Base-by-base conservation (phyloP, 202 grass and related monocot genomes). In the Setaria italica region DNA sequence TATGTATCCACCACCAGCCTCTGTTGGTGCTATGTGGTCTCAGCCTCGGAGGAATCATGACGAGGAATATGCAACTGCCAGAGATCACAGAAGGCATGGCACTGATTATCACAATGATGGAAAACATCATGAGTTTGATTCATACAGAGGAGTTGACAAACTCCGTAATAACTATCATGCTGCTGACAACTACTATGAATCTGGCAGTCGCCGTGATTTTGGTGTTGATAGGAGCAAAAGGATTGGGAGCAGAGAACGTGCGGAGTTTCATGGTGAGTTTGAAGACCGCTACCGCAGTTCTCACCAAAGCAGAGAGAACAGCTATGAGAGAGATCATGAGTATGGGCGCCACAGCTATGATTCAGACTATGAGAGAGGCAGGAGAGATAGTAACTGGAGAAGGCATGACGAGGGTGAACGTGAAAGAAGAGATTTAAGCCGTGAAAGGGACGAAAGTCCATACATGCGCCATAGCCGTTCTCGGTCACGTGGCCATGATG, bases 1-100 rank as follows among this genome's bases (percentile, higher is more conserved):
- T 84, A 68, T 94, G 79, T 94, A 94, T 88, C 88, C 78, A 77
- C 90, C 84, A 51, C 88, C 86, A 83, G 82, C 88, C 35, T 60
- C 88, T 91, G 83, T 49, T 79, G 84, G 81, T 51, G 84, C 74
- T 57, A 89, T 91, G 75, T 97, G 90, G 94, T 77, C 92, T 92
- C 90, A 96, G n/a, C 88, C 82, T 84, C 87, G 87, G 90, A 94
- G 95, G 89, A 92, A 84, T 85, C 91, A 88, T 62, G 89, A 92
- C 41, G 93, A 94, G 35, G 92, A 91, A 84, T 91, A 90, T 87
- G 81, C 87, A 76, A 48, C 87, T 46, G 21, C 82, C 57, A 97
- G 89, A 84, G 88, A 94, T 70, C 90, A 90, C 25, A 94, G 89
- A 91, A 99, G 92, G 79, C 80, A 94, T 51, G 90, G 50, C 29